Evolutionary conservation across 805 yeast genomes (phyloP).

Genomic region (Saccharomycopsis selenospora): DNA sequence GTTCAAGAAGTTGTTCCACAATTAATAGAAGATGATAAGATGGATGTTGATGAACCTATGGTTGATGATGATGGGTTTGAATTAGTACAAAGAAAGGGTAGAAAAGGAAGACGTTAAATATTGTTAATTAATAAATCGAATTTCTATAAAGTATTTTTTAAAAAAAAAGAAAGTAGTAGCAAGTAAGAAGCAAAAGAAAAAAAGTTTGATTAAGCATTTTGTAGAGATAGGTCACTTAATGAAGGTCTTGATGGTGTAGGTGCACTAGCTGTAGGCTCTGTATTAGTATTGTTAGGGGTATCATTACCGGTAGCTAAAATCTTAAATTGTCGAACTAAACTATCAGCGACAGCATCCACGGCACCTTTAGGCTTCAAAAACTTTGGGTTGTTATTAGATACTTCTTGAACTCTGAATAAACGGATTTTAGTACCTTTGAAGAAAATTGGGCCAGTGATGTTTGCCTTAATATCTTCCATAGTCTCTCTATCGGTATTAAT

Average conservation of each 20-base stretch:
- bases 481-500: not conserved
- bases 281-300: no score
- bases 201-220: no score
- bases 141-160: no score
- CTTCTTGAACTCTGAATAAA: conserved; percentile 33
- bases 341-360: conserved; percentile 42
- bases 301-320: conserved; percentile 18
- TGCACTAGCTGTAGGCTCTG: no score
- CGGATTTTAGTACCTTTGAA: conserved; percentile 41
- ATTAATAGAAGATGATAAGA: conserved; percentile 31
- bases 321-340: conserved; percentile 38
- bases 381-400: conserved; percentile 21
- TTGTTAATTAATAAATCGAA: no score
- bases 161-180: no score
- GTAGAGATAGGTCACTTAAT: no score
- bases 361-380: conserved; percentile 35
- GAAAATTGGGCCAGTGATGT: conserved; percentile 30
- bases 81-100: conserved; percentile 70
- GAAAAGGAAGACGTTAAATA: conserved; percentile 28
- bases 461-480: conserved; percentile 19
- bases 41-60: conserved; percentile 48
- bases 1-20: conserved; percentile 30
- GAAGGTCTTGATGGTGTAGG: no score
- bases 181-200: no score
- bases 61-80: conserved; percentile 95